These are phyloP conservation scores for Vaccinium darrowii DNA, from an alignment of 148 eudicot genomes.

Conservation along the genomic window DNA sequence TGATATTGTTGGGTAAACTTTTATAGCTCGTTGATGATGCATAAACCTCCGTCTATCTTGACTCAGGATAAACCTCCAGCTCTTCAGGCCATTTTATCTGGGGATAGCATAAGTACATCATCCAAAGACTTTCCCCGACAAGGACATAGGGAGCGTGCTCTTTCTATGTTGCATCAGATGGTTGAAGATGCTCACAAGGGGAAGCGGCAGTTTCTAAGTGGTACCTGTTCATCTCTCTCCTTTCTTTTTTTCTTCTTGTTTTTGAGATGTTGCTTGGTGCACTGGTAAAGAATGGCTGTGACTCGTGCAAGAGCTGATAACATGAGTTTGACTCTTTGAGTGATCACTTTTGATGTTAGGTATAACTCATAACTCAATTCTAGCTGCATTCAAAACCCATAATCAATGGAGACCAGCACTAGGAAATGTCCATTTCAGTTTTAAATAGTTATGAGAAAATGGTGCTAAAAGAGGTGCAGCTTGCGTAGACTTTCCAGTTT, in stretches of 20 bases:
- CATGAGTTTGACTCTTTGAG: background rate
- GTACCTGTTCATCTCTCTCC: constrained; percentile 27
- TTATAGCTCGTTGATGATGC: background rate
- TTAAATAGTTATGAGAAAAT: background rate
- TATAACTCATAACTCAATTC: background rate
- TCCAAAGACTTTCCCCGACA: constrained; percentile 51
- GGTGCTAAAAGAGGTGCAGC: background rate
- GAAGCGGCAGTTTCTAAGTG: constrained; percentile 95
- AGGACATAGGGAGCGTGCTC: constrained; percentile 93
- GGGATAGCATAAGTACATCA: constrained; percentile 47
- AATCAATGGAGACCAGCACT: background rate
- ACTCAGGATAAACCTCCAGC: constrained; percentile 68
- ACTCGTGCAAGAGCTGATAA: background rate
- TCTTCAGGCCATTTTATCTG: constrained; percentile 78
- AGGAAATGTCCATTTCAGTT: background rate
- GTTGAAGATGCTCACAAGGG: constrained; percentile 99
- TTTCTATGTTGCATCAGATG: constrained; percentile 91
- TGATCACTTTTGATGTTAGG: background rate
- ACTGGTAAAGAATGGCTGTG: background rate
- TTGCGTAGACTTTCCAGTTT: background rate
- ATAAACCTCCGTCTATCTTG: constrained; percentile 10
- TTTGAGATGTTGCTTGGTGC: background rate
- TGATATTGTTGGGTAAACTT: background rate
- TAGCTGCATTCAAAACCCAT: background rate
- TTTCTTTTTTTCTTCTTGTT: background rate